Base-by-base conservation (phyloP, 345 rosid genomes). In the Populus simonii region DNA sequence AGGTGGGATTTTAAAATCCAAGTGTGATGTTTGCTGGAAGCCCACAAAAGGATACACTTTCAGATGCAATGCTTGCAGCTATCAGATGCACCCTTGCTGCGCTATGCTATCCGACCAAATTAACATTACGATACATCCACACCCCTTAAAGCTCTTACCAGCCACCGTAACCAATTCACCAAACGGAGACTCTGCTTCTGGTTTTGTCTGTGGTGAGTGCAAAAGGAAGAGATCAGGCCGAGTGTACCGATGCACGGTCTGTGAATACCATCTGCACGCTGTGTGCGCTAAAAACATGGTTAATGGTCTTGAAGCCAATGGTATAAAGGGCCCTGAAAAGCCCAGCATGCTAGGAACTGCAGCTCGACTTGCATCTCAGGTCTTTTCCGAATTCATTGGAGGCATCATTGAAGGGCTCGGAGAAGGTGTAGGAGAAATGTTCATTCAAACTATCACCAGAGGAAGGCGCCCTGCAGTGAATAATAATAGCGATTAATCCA, bases 71-170 rank as follows among this genome's bases (percentile, higher is more conserved):
- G 85, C 88, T 35, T 93, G 99, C 62, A 80, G 80, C 65, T 89
- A 89, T 80, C 96, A 89, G 69, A 92, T 95, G 91, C 97, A 95
- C 85, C 98, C 99, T 5, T 85, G 97, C 78, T 95, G 99, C 47
- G 89, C 93, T 15, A 90, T 81, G 92, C 86, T 95, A 62, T 78
- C 92, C 22, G 84, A 85, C n/a, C 82, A 88, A 8, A 80, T 92
- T 55, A 75, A 84, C 27, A 79, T 85, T 36, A 67, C 92, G 23
- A 77, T 82, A 39, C 98, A 93, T 76, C 88, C 88, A 13, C 92
- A 94, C 79, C 76, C 84, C 3, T 90, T 94, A 20, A 87, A 69
- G 31, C 85, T 94, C 74, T 25, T 92, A 47, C 85, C 91, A 16
- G 47, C 75, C 0, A 4, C 74, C 7, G 36, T 74, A 16, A 47